Conservation (phyloP, 2,329 filamentous ascomycete species). For the Pyricularia pennisetigena region DNA sequence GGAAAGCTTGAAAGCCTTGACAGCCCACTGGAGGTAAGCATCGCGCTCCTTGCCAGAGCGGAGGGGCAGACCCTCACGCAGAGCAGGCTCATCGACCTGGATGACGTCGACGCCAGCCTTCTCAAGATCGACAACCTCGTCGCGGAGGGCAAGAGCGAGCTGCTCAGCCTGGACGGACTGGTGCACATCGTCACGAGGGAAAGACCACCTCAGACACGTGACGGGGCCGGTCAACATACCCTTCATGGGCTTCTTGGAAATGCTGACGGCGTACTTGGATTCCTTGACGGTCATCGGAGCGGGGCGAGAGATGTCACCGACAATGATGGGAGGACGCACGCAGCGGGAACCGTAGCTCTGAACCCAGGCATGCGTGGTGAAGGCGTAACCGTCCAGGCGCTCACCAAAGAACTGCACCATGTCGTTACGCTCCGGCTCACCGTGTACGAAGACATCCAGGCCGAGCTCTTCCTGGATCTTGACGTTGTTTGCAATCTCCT, state of each 20-base stretch:
- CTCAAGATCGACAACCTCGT: constrained; percentile 97
- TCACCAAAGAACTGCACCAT: constrained; percentile 99
- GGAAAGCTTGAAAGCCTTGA: constrained; percentile 94
- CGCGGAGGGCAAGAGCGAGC: constrained; percentile 93
- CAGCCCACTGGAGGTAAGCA: constrained; percentile 94
- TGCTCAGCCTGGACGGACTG: constrained; percentile 98
- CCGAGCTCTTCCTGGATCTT: constrained; percentile 97
- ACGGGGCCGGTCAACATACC: constrained; percentile 99
- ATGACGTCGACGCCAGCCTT: constrained; percentile 94
- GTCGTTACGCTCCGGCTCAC: constrained; percentile 99
- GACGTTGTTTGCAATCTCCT: constrained; percentile 92
- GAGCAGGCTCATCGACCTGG: constrained; percentile 97
- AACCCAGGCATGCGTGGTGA: constrained; percentile 99
- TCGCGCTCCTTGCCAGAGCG: constrained; percentile 89
- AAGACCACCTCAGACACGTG: constrained; percentile 98
- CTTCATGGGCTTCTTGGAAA: constrained; percentile 99
- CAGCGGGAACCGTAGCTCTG: constrained; percentile 96
- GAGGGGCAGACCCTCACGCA: constrained; percentile 98
- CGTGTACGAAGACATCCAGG: constrained; percentile 95
- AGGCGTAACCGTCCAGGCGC: constrained; percentile 90
- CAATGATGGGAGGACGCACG: constrained; percentile 95
- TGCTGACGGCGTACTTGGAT: constrained; percentile 93
- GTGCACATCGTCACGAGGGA: constrained; percentile 99
- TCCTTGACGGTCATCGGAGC: constrained; percentile 99
- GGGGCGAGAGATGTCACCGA: constrained; percentile 95